Conservation (phyloP, 1,284 basidiomycete species). For the Ceratobasidium sp. region DNA sequence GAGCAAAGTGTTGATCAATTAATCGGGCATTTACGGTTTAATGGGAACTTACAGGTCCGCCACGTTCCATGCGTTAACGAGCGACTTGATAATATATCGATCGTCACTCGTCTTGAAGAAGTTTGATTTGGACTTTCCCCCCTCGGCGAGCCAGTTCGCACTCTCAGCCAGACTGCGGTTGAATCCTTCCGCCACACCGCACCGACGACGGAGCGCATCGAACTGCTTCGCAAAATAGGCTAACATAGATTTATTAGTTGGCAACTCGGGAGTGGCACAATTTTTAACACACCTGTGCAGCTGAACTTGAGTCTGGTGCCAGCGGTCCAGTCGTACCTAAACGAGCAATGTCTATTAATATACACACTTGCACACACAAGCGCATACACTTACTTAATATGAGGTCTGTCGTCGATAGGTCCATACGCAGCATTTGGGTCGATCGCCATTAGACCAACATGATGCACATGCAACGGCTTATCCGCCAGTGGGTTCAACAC, state of each 20-base stretch:
- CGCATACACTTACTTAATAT: constrained; percentile 72
- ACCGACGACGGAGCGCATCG: constrained; percentile 72
- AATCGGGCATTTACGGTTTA: neutral
- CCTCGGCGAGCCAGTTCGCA: constrained; percentile 75
- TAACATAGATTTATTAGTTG: neutral
- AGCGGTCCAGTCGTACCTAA: constrained; percentile 70
- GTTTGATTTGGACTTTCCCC: constrained; percentile 64
- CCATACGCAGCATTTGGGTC: constrained; percentile 54
- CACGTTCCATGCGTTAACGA: constrained; percentile 86
- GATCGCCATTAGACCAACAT: constrained; percentile 65
- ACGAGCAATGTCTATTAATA: neutral
- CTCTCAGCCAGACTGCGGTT: constrained; percentile 72
- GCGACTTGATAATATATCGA: constrained; percentile 82
- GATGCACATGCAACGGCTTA: constrained; percentile 51
- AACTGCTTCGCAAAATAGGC: constrained; percentile 85
- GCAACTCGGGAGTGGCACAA: too few species aligned
- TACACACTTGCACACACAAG: neutral
- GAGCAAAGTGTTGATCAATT: neutral
- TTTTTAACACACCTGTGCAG: constrained; percentile 63
- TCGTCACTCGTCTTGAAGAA: constrained; percentile 85
- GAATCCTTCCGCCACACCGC: constrained; percentile 73
- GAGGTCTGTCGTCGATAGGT: constrained; percentile 74
- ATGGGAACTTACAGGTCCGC: constrained; percentile 75
- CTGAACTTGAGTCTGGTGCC: constrained; percentile 78
- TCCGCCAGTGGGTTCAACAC: constrained; percentile 62